phyloP scores from a whole-genome alignment of 179 eudicot genomes.

The Actinidia chinensis region DNA sequence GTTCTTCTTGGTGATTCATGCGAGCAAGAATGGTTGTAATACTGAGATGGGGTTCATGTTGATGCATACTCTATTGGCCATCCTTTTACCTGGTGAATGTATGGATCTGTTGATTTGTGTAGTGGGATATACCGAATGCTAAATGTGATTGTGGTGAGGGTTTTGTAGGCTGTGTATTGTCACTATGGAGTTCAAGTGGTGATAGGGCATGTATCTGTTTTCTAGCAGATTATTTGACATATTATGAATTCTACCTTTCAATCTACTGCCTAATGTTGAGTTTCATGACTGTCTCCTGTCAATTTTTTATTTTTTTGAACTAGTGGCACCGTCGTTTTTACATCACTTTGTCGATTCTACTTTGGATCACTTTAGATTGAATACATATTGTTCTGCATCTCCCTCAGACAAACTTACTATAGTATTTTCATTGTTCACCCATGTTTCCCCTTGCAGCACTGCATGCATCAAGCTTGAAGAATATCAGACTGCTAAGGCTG shows the following conservation, averaged over 20 bases:
- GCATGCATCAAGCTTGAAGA: conserved; percentile 88
- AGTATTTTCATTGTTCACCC: no score
- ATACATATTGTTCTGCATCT: no score
- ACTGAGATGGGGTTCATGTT: background rate
- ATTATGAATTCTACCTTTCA: background rate
- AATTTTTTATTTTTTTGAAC: no score
- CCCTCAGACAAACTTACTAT: no score
- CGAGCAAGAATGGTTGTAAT: background rate
- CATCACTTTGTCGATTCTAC: no score
- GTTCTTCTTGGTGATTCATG: background rate
- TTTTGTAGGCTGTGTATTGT: no score
- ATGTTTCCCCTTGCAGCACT: background rate
- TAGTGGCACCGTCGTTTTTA: no score
- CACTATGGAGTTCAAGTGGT: background rate
- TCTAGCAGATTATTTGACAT: background rate
- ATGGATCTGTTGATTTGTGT: background rate
- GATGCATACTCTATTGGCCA: background rate
- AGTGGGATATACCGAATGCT: background rate
- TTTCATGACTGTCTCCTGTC: no score
- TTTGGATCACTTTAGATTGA: no score
- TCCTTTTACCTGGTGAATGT: background rate
- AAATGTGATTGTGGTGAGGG: background rate
- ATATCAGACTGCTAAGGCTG: conserved; percentile 86
- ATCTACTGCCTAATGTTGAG: no score
- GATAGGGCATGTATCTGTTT: background rate